Evolutionary conservation across 495 filamentous ascomycete genomes (phyloP), one percentile per base, ranked within the genome.

Genomic region (Penicillium taxi): DNA sequence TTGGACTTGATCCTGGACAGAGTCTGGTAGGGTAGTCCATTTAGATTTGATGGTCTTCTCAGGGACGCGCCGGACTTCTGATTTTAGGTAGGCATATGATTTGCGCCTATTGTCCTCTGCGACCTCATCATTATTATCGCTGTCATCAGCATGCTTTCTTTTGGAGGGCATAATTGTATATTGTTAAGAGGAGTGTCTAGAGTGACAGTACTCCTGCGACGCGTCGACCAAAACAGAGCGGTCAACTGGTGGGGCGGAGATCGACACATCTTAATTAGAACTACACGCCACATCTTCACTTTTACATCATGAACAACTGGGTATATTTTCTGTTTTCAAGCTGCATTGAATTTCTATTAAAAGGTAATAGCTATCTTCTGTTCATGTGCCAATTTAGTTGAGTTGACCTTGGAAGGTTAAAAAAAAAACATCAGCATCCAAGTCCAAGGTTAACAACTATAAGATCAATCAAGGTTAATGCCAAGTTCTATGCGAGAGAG

Each of bases 11-110:
- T 69, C 62, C 46, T 76, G 67, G 3, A 64, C 68, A 5, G 61
- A 52, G 19, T 66, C 64, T 0, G 74, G 61, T 3, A 80, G 61
- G 14, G 64, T 62, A n/a, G 61, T 61, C 78, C 78, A 82, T 63
- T 73, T 77, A 9, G 66, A 55, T 26, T 67, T 69, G 52, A 82
- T 75, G 3, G 64, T 72, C 21, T 66, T 58, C 44, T 74, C 72
- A 5, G 77, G 60, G 22, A 83, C 63, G 32, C 66, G 61, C 39
- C 69, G 66, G 14, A 70, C 55, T n/a, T 60, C 59, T 7, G 72
- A 62, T 41, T 71, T 65, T 12, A 79, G 58, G 32, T 62, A 61
- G 18, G 65, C 63, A 37, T 61, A 70, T 25, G 48, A 47, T 39
- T 66, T 66, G 23, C 37, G 49, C 16, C 42, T 9, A 22, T 50